Percentiles rank a stretch among this genome's conserved stretches.
Conservation (phyloP, 2,329 filamentous ascomycete species). For the Phyllosticta citriasiana region DNA sequence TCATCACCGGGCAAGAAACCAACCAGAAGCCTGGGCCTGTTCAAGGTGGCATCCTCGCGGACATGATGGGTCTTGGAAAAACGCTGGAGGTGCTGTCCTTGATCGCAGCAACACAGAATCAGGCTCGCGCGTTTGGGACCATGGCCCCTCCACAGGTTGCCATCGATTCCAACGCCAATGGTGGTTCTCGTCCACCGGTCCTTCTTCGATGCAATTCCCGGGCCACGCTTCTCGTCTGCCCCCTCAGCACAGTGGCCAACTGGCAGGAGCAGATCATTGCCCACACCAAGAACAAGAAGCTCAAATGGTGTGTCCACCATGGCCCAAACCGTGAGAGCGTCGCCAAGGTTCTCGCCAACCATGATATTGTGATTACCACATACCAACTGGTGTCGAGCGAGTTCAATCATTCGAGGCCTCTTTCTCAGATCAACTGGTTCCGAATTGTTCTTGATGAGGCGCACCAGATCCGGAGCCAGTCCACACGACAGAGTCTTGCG, state of each 20-base stretch:
- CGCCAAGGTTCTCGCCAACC: constrained; percentile 52
- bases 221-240: constrained; percentile 77
- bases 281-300: constrained; percentile 55
- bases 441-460: constrained; percentile 90
- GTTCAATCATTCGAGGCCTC: constrained; percentile 51
- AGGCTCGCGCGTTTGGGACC: constrained; percentile 31
- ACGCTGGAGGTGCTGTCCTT: constrained; percentile 72
- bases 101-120: constrained; percentile 36
- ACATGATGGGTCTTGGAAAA: constrained; percentile 44
- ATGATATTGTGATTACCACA: constrained; percentile 83
- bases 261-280: constrained; percentile 89
- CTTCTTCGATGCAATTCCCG: constrained; percentile 50
- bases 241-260: constrained; percentile 82
- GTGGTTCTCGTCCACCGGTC: not conserved
- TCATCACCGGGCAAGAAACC: constrained; percentile 58
- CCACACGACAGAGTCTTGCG: constrained; percentile 72
- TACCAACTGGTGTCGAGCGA: constrained; percentile 84
- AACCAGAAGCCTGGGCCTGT: constrained; percentile 24
- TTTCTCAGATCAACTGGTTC: constrained; percentile 81
- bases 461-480: constrained; percentile 83
- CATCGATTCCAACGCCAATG: not conserved
- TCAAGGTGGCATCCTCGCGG: constrained; percentile 39
- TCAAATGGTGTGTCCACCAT: constrained; percentile 79
- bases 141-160: constrained; percentile 23
- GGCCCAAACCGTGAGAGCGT: constrained; percentile 66